Percentiles rank a stretch among this genome's conserved stretches.
Conservation (phyloP, 495 filamentous ascomycete genomes). For the Penicillium simplicissimum region DNA sequence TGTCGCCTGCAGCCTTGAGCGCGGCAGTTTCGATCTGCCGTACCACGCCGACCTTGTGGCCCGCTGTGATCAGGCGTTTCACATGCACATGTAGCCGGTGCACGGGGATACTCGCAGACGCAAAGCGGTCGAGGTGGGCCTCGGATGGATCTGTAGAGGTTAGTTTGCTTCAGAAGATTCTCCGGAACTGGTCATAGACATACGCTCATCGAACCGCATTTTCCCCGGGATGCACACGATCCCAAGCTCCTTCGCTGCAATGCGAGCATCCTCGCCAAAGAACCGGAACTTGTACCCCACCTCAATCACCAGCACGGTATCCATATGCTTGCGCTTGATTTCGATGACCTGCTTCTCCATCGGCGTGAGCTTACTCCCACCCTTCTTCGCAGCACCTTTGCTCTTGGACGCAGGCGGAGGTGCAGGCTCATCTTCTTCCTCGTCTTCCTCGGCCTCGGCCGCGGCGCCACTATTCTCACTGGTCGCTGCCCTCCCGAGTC, state of each 20-base stretch:
- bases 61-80: slow-evolving; percentile 87
- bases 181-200: slow-evolving; percentile 13
- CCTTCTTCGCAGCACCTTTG: slow-evolving; percentile 59
- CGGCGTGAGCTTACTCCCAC: slow-evolving; percentile 77
- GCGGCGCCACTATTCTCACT: slow-evolving; percentile 55
- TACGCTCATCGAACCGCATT: slow-evolving; percentile 88
- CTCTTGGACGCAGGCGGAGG: slow-evolving; percentile 58
- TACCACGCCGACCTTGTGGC: slow-evolving; percentile 95
- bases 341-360: slow-evolving; percentile 93
- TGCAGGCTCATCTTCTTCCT: slow-evolving; percentile 57
- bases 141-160: slow-evolving; percentile 69
- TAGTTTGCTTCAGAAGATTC: slow-evolving; percentile 8
- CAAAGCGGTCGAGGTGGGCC: slow-evolving; percentile 89
- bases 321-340: slow-evolving; percentile 89
- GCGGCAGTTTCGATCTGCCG: slow-evolving; percentile 98
- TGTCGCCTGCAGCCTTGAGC: slow-evolving; percentile 93
- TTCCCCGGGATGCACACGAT: slow-evolving; percentile 98
- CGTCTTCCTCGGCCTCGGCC: slow-evolving; percentile 47
- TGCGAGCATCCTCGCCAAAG: slow-evolving; percentile 94
- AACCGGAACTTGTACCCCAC: slow-evolving; percentile 98
- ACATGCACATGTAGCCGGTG: slow-evolving; percentile 93
- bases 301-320: slow-evolving; percentile 85
- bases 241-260: slow-evolving; percentile 85
- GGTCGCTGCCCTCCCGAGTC: slow-evolving; percentile 59
- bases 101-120: slow-evolving; percentile 92